A percentile compares a stretch with the other conserved stretches of the same genome.
These are phyloP conservation scores for Chamaenerion angustifolium DNA, from an alignment of 345 rosid genomes.

Conservation along the genomic window DNA sequence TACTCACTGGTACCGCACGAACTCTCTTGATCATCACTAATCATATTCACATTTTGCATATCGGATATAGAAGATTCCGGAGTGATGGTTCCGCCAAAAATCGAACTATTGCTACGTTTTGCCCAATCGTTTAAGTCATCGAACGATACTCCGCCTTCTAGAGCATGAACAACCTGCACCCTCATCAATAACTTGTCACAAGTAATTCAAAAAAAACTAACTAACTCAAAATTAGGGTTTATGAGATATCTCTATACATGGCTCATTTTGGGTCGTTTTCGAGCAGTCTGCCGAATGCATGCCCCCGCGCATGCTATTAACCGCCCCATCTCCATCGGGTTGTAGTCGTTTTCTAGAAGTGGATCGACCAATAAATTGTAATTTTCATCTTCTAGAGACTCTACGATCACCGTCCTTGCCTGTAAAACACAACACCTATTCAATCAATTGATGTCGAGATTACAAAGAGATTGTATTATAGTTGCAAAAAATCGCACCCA, in stretches of 20 bases:
- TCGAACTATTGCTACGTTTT: conserved; percentile 21
- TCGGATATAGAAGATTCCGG: conserved; percentile 10
- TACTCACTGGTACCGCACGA: neutral
- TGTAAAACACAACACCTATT: conserved; percentile 9
- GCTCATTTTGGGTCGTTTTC: conserved; percentile 75
- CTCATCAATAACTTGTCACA: neutral
- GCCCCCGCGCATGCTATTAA: conserved; percentile 75
- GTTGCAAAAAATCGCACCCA: conserved; percentile 32
- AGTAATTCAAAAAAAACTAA: too few species aligned
- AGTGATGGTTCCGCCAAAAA: conserved; percentile 14
- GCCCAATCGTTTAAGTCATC: conserved; percentile 45
- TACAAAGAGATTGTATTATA: neutral
- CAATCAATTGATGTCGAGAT: neutral
- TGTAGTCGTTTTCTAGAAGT: conserved; percentile 36
- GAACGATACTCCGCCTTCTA: conserved; percentile 48
- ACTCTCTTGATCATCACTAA: too few species aligned
- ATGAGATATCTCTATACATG: conserved; percentile 43
- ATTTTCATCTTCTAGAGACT: conserved; percentile 41
- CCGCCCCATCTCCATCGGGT: conserved; percentile 47
- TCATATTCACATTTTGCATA: too few species aligned
- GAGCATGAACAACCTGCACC: conserved; percentile 57
- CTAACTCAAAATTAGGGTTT: too few species aligned
- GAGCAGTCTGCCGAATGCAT: conserved; percentile 53
- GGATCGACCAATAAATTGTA: conserved; percentile 49
- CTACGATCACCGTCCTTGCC: conserved; percentile 59